Percentiles rank a stretch among this genome's conserved stretches.
These are phyloP conservation scores for Trichomonas gallinae DNA, from an alignment of 208 protist species.

Conservation along the genomic window DNA sequence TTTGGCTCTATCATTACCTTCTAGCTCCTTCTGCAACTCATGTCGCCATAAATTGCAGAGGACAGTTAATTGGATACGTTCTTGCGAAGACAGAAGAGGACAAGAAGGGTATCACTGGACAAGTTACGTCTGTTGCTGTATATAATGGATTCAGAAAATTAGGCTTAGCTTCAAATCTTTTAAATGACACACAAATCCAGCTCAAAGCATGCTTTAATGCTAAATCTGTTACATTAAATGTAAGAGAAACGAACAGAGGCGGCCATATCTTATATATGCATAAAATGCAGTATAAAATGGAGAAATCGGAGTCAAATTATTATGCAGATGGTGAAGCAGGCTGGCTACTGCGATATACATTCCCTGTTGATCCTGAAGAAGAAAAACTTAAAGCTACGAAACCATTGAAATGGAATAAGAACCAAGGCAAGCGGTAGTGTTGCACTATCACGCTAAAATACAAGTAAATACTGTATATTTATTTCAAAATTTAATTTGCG, in stretches of 20 bases:
- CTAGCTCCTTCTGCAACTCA: background rate
- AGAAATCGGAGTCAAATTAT: background rate
- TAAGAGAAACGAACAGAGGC: background rate
- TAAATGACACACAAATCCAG: background rate
- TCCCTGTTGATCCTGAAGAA: background rate
- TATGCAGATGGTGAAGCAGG: background rate
- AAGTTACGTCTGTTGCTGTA: slow-evolving; percentile 13
- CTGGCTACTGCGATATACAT: background rate
- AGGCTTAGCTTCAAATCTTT: background rate
- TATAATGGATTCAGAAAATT: slow-evolving; percentile 5
- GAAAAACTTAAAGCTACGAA: background rate
- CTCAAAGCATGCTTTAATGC: background rate
- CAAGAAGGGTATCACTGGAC: background rate
- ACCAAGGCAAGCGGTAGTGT: background rate
- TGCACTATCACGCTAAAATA: too few relatives aligned
- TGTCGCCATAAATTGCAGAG: background rate
- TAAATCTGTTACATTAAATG: background rate
- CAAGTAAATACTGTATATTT: too few relatives aligned
- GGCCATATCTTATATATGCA: background rate
- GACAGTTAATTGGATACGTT: background rate
- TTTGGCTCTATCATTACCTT: slow-evolving; percentile 2
- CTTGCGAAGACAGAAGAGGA: background rate
- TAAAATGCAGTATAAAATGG: background rate
- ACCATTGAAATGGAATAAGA: background rate
- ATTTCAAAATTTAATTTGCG: too few relatives aligned